These are phyloP conservation scores for Lipomyces lipofer DNA, from an alignment of 805 yeast genomes.

Conservation along the genomic window DNA sequence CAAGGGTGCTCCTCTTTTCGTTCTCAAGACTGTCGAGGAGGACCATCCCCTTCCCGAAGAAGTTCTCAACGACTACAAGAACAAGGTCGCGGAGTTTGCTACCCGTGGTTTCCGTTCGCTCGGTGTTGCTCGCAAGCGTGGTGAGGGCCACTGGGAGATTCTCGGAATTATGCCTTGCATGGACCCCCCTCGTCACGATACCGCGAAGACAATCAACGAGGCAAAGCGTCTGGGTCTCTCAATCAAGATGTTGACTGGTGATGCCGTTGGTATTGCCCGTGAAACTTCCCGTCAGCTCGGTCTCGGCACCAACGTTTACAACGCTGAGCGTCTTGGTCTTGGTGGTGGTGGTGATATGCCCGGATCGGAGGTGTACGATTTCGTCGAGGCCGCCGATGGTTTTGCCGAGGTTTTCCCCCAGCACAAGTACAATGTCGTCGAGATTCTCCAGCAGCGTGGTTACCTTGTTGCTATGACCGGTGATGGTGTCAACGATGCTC, in stretches of 20 bases:
- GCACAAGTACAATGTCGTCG: conserved; percentile 67
- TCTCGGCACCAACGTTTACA: conserved; percentile 92
- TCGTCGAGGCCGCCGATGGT: conserved; percentile 90
- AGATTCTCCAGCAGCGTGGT: conserved; percentile 63
- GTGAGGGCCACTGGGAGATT: conserved; percentile 98
- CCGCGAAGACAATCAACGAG: conserved; percentile 90
- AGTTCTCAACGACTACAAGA: conserved; percentile 89
- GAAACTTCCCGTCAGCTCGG: conserved; percentile 98
- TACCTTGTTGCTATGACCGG: conserved; percentile 71
- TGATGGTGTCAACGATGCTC: conserved; percentile 71
- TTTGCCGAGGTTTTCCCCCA: conserved; percentile 74
- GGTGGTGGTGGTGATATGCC: conserved; percentile 76
- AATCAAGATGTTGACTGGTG: conserved; percentile 98
- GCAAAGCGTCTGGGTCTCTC: conserved; percentile 89
- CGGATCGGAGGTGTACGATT: conserved; percentile 65
- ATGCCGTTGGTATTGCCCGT: conserved; percentile 98
- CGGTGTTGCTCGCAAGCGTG: conserved; percentile 99
- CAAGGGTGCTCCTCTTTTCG: conserved; percentile 98
- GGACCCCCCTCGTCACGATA: conserved; percentile 99
- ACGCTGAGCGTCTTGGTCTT: conserved; percentile 94
- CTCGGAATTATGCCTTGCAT: conserved; percentile 97
- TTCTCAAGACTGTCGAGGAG: conserved; percentile 93
- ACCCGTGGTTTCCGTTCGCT: conserved; percentile 97
- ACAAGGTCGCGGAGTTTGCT: conserved; percentile 96
- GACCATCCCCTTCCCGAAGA: conserved; percentile 96